Conservation (phyloP, 805 yeast genomes). For the Torulaspora franciscae region DNA sequence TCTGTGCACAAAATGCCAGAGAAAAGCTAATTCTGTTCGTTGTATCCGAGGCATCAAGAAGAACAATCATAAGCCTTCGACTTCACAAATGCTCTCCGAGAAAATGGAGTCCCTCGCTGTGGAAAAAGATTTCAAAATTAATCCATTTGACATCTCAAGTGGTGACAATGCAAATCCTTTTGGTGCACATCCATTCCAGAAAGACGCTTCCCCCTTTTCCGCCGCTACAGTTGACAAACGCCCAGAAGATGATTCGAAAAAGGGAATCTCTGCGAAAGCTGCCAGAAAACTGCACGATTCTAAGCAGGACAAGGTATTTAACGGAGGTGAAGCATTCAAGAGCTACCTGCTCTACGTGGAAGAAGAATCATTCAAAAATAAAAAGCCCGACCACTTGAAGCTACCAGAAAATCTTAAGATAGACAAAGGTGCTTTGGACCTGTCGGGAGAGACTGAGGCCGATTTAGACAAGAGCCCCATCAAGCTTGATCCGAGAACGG, state of each 20-base stretch:
- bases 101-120: conserved; percentile 39
- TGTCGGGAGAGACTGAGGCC: conserved; percentile 36
- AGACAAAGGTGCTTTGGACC: conserved; percentile 46
- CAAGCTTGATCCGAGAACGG: conserved; percentile 40
- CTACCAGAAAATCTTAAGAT: conserved; percentile 52
- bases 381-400: conserved; percentile 42
- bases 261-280: conserved; percentile 29
- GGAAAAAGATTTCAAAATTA: conserved; percentile 40
- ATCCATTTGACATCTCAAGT: conserved; percentile 31
- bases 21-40: conserved; percentile 64
- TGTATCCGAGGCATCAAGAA: conserved; percentile 72
- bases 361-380: conserved; percentile 56
- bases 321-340: conserved; percentile 41
- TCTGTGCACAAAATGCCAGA: conserved; percentile 68
- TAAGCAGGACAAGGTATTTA: conserved; percentile 21
- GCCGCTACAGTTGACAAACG: neutral
- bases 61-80: conserved; percentile 46
- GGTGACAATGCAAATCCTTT: conserved; percentile 29
- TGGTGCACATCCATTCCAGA: conserved; percentile 39
- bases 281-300: conserved; percentile 33
- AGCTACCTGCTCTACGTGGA: conserved; percentile 71
- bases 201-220: conserved; percentile 1
- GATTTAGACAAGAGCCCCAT: conserved; percentile 29
- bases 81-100: conserved; percentile 41
- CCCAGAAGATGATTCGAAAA: neutral